phyloP scores from a whole-genome alignment of 2,329 filamentous ascomycete species.

The Paraphaeosphaeria sporulosa region DNA sequence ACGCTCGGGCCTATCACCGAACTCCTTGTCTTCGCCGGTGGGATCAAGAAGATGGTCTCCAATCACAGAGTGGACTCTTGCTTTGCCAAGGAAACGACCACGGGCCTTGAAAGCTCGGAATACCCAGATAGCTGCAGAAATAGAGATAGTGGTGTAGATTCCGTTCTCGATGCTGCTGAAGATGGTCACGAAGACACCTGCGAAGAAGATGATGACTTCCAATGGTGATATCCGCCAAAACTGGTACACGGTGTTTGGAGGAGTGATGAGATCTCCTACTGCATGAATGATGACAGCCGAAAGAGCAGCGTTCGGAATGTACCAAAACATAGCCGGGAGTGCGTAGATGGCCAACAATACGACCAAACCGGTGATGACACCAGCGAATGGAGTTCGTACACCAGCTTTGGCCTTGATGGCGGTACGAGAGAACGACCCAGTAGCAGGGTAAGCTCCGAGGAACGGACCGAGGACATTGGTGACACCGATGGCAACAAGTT shows the following conservation, averaged over 20 bases:
- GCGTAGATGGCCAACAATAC: constrained; percentile 93
- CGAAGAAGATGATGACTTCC: constrained; percentile 91
- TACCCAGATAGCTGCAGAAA: constrained; percentile 79
- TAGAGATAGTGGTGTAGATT: constrained; percentile 83
- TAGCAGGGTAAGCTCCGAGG: constrained; percentile 88
- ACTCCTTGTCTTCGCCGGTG: constrained; percentile 39
- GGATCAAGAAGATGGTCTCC: constrained; percentile 73
- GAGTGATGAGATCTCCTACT: constrained; percentile 89
- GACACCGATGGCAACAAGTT: constrained; percentile 91
- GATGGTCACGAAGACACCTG: constrained; percentile 88
- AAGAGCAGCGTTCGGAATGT: constrained; percentile 83
- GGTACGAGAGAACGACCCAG: constrained; percentile 94
- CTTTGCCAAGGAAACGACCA: constrained; percentile 83
- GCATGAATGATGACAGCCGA: constrained; percentile 95
- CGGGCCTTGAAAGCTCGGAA: constrained; percentile 84
- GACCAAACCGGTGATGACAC: constrained; percentile 84
- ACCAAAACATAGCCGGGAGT: constrained; percentile 89
- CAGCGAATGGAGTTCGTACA: constrained; percentile 88
- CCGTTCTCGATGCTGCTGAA: constrained; percentile 91
- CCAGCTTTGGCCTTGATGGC: constrained; percentile 98
- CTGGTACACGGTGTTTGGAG: constrained; percentile 89
- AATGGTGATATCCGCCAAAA: constrained; percentile 94
- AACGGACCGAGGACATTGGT: constrained; percentile 91
- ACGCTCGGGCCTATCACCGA: constrained; percentile 16
- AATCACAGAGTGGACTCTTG: constrained; percentile 85